Conservation (phyloP, 345 rosid species). For the Bruguiera gymnorhiza region DNA sequence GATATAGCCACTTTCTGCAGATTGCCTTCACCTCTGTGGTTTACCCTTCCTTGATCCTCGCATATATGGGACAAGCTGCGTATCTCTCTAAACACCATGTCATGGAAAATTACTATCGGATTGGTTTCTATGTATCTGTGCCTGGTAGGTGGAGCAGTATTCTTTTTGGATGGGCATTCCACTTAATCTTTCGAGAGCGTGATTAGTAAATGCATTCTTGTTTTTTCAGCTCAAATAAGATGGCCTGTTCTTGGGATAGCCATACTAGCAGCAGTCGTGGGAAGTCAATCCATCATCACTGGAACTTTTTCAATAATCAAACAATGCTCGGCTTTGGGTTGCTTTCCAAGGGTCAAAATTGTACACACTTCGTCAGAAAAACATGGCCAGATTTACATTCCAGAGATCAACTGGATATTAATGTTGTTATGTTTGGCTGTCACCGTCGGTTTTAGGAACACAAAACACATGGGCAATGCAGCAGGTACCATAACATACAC, state of each 20-base stretch:
- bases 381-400: slow-evolving; percentile 3
- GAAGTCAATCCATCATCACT: slow-evolving; percentile 3
- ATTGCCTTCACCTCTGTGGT: background rate
- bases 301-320: slow-evolving; percentile 2
- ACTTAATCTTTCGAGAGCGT: background rate
- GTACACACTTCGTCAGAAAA: background rate
- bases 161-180: background rate
- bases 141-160: background rate
- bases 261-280: slow-evolving; percentile 4
- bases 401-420: slow-evolving; percentile 3
- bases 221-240: background rate
- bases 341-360: slow-evolving; percentile 1
- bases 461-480: background rate
- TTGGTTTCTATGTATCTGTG: slow-evolving; percentile 1
- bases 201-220: background rate
- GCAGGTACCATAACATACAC: background rate
- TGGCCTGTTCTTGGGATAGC: slow-evolving; percentile 4
- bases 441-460: background rate
- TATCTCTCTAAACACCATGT: background rate
- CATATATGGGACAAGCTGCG: slow-evolving; percentile 2
- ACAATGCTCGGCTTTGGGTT: background rate
- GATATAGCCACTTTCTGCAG: background rate
- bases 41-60: slow-evolving; percentile 3
- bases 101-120: background rate
- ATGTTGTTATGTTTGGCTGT: slow-evolving; percentile 2